These are phyloP conservation scores for Acrocalymma vagum DNA, from an alignment of 2,329 filamentous ascomycete genomes.

Conservation along the genomic window DNA sequence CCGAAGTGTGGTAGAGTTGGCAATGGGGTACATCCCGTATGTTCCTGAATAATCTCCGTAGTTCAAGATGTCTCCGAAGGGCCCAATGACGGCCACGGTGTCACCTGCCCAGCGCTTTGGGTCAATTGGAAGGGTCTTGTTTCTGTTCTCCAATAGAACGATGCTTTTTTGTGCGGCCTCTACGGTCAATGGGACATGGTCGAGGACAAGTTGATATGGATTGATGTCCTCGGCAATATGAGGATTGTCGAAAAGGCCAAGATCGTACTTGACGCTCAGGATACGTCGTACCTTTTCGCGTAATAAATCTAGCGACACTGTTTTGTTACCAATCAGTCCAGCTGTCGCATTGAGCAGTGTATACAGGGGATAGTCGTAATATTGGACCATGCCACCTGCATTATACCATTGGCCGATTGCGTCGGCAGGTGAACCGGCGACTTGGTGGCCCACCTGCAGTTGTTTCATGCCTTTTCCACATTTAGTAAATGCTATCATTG, in stretches of 20 bases:
- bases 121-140: conserved; percentile 49
- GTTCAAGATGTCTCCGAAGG: conserved; percentile 53
- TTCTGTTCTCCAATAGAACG: conserved; percentile 53
- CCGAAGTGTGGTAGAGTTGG: conserved; percentile 50
- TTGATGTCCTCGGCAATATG: conserved; percentile 47
- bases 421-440: conserved; percentile 50
- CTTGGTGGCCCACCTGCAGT: conserved; percentile 45
- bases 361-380: conserved; percentile 55
- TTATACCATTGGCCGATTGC: conserved; percentile 56
- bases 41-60: conserved; percentile 56
- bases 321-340: conserved; percentile 47
- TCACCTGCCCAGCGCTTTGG: conserved; percentile 35
- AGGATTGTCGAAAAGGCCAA: conserved; percentile 52
- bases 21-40: conserved; percentile 52
- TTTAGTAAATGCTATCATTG: neutral
- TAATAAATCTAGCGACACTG: conserved; percentile 45
- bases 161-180: conserved; percentile 56
- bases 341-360: conserved; percentile 47
- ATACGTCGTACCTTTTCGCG: conserved; percentile 49
- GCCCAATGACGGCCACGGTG: conserved; percentile 52
- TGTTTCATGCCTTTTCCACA: conserved; percentile 23
- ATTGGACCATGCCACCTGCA: conserved; percentile 57
- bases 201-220: conserved; percentile 45
- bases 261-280: conserved; percentile 54
- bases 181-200: conserved; percentile 47